Conservation (phyloP, 305 asterid species). For the Lippia alba region DNA sequence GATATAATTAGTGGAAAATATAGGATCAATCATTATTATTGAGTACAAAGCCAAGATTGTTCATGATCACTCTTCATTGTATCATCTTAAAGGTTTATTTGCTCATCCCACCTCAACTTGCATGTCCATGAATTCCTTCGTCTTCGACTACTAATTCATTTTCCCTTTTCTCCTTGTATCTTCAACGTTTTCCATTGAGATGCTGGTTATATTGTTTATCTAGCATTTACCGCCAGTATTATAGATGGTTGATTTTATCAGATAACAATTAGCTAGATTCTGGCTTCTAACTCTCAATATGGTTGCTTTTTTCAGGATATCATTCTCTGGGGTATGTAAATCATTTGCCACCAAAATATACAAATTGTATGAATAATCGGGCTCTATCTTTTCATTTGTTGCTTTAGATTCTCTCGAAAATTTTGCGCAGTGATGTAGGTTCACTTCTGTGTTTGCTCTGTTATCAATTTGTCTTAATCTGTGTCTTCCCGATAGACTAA, state of each 20-base stretch:
- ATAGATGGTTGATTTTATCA: conserved; percentile 22
- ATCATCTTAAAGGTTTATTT: too few relatives aligned
- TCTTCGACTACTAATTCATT: background rate
- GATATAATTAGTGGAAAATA: too few relatives aligned
- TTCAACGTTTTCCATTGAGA: conserved; percentile 4
- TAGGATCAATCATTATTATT: too few relatives aligned
- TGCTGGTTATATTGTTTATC: conserved; percentile 9
- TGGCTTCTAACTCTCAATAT: too few relatives aligned
- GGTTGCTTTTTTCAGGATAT: conserved; percentile 61
- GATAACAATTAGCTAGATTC: too few relatives aligned
- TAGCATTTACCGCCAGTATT: conserved; percentile 1
- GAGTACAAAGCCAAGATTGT: background rate
- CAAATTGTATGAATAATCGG: conserved; percentile 61
- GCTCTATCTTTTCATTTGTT: conserved; percentile 68
- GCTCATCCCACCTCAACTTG: too few relatives aligned
- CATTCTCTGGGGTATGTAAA: conserved; percentile 56
- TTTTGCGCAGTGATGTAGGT: conserved; percentile 68
- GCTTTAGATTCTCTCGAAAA: conserved; percentile 59
- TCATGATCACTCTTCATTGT: background rate
- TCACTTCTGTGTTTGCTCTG: conserved; percentile 25
- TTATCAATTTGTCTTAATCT: conserved; percentile 31
- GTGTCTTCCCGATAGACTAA: conserved; percentile 23
- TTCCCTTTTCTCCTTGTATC: background rate
- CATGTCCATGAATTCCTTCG: background rate
- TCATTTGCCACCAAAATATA: conserved; percentile 66